These are phyloP conservation scores for Sporothrix luriei DNA, from an alignment of 2,329 filamentous ascomycete genomes.

Conservation along the genomic window DNA sequence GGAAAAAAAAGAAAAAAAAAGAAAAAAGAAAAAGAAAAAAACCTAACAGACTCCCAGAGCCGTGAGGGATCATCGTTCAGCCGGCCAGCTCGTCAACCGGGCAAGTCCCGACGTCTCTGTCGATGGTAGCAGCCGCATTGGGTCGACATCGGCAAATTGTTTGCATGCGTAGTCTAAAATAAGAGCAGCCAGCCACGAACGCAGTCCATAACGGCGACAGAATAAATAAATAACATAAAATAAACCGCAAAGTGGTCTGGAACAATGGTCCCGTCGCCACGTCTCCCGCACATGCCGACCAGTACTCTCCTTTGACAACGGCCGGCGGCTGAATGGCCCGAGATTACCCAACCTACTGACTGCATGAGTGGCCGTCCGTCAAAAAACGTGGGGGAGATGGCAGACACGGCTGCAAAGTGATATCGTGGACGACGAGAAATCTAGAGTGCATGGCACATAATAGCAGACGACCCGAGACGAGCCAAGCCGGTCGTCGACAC, in stretches of 20 bases:
- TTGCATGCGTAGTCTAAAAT: neutral
- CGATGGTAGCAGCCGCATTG: neutral
- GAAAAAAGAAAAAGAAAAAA: conserved; percentile 6
- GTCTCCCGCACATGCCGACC: neutral
- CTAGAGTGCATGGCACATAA: neutral
- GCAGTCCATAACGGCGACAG: neutral
- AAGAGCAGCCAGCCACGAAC: neutral
- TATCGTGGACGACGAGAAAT: neutral
- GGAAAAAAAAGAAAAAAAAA: conserved; percentile 9
- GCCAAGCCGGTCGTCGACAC: neutral
- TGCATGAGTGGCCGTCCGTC: neutral
- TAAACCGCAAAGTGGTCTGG: neutral
- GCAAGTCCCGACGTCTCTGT: neutral
- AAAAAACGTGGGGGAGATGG: neutral
- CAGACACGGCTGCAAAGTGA: neutral
- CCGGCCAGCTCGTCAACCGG: neutral
- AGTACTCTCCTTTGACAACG: neutral
- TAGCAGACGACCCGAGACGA: neutral
- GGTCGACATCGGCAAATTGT: neutral
- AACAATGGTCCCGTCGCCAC: conserved; percentile 1
- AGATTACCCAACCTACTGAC: conserved; percentile 21
- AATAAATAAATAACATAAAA: neutral
- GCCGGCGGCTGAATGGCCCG: conserved; percentile 23
- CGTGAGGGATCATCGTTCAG: neutral
- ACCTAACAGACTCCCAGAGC: neutral